These are phyloP conservation scores for Colletotrichum sojae DNA, from an alignment of 2,329 filamentous ascomycete species.

Conservation along the genomic window DNA sequence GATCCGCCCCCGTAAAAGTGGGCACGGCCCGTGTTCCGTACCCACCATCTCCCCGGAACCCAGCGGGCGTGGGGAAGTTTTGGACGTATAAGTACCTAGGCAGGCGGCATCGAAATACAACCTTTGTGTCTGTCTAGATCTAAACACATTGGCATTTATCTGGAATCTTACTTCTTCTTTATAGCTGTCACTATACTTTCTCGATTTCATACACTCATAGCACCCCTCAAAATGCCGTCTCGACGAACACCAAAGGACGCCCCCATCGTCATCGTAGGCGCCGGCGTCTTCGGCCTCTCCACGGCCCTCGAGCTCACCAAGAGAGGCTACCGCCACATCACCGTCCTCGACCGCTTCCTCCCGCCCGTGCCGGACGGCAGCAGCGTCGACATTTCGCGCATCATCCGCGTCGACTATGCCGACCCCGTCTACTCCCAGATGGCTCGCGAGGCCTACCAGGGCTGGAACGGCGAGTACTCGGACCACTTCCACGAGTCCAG, in stretches of 20 bases:
- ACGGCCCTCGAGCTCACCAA: slow-evolving; percentile 47
- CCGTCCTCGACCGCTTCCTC: slow-evolving; percentile 52
- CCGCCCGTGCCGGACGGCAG: slow-evolving; percentile 55
- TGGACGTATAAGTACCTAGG: background rate
- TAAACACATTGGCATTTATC: no score
- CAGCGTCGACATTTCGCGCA: slow-evolving; percentile 58
- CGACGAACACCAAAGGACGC: slow-evolving; percentile 37
- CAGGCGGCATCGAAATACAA: no score
- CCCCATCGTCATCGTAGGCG: slow-evolving; percentile 48
- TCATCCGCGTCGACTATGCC: slow-evolving; percentile 72
- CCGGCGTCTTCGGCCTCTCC: slow-evolving; percentile 50
- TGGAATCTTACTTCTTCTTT: background rate
- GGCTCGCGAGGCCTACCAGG: slow-evolving; percentile 54
- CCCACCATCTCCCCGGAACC: background rate
- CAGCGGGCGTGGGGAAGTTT: no score
- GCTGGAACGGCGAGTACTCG: slow-evolving; percentile 47
- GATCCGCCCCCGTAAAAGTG: slow-evolving; percentile 4
- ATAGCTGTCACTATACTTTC: no score
- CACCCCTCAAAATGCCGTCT: background rate
- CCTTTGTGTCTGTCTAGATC: no score
- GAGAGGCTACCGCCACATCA: slow-evolving; percentile 51
- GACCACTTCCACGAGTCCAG: slow-evolving; percentile 50
- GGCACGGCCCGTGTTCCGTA: slow-evolving; percentile 23
- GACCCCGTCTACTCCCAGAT: slow-evolving; percentile 73
- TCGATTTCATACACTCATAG: background rate